Evolutionary conservation across 768 basidiomycete genomes (phyloP), one percentile per base, ranked within the genome.

Genomic region (Suillus cothurnatus): DNA sequence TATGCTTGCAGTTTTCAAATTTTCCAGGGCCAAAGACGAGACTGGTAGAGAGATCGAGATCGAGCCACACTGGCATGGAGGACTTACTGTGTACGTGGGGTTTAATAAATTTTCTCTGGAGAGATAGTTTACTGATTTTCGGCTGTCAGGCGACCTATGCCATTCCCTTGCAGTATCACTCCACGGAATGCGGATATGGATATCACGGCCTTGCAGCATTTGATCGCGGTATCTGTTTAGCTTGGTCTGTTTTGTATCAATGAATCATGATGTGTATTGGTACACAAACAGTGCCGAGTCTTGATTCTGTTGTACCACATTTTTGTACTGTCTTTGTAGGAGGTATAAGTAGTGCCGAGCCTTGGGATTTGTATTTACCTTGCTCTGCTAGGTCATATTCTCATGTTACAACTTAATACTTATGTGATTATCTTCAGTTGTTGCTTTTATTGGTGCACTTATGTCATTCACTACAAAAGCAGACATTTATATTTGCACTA

Each of bases 1-100:
- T 14, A 19, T 66, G 47, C 55, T 66, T 8, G 34, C 65, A 4
- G 62, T 47, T 11, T 55, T 66, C 31, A 23, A 38, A 1, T 45
- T 64, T 28, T 39, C 60, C 21, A 67, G n/a, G 52, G 53, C 67
- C 32, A 36, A 56, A 49, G 66, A 68, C 32, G 61, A 61, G 38
- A 23, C 36, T 36, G 67, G 67, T 5, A 41, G 8, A 34, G 66
- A 67, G 11, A 67, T 63, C 19, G 61, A 67, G 50, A 15, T 62
- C 12, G 14, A 65, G 32, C 45, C 61, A 32, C 15, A 23, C 12
- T 63, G 64, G 64, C 38, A 23, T n/a, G 32, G 32, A 17, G 64
- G 64, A 3, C 12, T 62, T 23, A 62, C 60, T 12, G 55, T 28
- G 63, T 62, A 26, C 39, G 63, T 55, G 31, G 12, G 0, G 12